Evolutionary conservation across 176 grass and related monocot species (phyloP).

Genomic region (Oropetium thomaeum): DNA sequence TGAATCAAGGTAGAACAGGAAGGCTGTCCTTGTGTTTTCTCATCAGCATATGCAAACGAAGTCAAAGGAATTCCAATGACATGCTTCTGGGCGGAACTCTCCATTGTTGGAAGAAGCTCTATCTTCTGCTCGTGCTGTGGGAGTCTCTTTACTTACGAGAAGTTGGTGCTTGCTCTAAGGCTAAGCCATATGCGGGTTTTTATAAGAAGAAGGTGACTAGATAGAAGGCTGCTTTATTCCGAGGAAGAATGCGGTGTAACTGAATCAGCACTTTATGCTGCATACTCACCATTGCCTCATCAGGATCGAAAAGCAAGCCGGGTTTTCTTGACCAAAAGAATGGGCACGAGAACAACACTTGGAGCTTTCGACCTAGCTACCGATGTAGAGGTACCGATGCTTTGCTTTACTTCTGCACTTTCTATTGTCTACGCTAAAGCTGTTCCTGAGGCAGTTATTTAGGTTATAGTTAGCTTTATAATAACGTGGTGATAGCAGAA

Average conservation of each 20-base stretch:
- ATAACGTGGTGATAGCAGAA: slow-evolving; percentile 17
- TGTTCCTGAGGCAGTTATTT: slow-evolving; percentile 34
- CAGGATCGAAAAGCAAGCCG: slow-evolving; percentile 37
- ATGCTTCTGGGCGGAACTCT: slow-evolving; percentile 42
- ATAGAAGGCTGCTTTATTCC: slow-evolving; percentile 50
- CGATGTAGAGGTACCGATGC: slow-evolving; percentile 17
- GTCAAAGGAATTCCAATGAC: slow-evolving; percentile 54
- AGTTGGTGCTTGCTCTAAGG: slow-evolving; percentile 28
- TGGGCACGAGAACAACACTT: slow-evolving; percentile 28
- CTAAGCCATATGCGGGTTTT: slow-evolving; percentile 27
- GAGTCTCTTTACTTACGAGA: slow-evolving; percentile 33
- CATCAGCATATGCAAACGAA: slow-evolving; percentile 40
- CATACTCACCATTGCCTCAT: slow-evolving; percentile 52
- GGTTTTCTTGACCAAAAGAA: slow-evolving; percentile 34
- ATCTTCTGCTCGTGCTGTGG: neutral
- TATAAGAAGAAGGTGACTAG: slow-evolving; percentile 34
- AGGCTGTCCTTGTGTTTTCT: slow-evolving; percentile 20
- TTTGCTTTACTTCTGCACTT: slow-evolving; percentile 33
- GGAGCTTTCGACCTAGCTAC: slow-evolving; percentile 29
- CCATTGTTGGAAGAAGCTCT: slow-evolving; percentile 30
- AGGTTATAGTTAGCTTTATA: slow-evolving; percentile 36
- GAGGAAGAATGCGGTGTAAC: slow-evolving; percentile 41
- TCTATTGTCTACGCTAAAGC: slow-evolving; percentile 14
- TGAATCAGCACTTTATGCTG: slow-evolving; percentile 46
- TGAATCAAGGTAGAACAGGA: slow-evolving; percentile 27